Conservation (phyloP, 257 asterid genomes). For the Misopates orontium region DNA sequence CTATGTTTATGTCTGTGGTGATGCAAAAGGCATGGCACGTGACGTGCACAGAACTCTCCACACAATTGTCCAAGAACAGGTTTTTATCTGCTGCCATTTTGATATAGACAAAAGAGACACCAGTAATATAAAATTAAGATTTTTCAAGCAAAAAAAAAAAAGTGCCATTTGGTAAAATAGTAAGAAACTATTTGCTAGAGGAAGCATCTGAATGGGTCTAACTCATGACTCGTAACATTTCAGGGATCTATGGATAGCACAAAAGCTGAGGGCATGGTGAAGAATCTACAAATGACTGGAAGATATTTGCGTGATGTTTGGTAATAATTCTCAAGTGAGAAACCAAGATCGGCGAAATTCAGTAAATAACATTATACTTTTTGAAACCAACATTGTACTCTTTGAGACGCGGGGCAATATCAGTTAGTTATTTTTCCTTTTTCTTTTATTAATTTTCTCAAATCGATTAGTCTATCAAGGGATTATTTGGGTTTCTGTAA, state of each 20-base stretch:
- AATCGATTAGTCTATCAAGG: too few relatives aligned
- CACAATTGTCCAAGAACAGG: slow-evolving; percentile 88
- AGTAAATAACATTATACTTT: neutral
- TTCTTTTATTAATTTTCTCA: too few relatives aligned
- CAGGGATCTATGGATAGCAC: slow-evolving; percentile 69
- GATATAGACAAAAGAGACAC: neutral
- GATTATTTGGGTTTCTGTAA: slow-evolving; percentile 32
- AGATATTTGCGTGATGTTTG: slow-evolving; percentile 63
- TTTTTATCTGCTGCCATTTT: slow-evolving; percentile 29
- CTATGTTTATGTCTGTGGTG: slow-evolving; percentile 85
- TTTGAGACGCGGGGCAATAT: too few relatives aligned
- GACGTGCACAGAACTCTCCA: slow-evolving; percentile 96
- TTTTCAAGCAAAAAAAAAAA: too few relatives aligned
- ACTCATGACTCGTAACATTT: neutral
- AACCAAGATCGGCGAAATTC: slow-evolving; percentile 16
- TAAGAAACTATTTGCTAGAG: too few relatives aligned
- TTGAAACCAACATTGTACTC: neutral
- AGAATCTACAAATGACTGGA: slow-evolving; percentile 59
- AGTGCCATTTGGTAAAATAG: neutral
- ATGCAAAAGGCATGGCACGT: slow-evolving; percentile 99
- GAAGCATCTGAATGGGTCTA: neutral
- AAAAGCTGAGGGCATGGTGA: slow-evolving; percentile 61
- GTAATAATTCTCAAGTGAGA: slow-evolving; percentile 28
- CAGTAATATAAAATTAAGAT: neutral
- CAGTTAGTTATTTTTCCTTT: too few relatives aligned